A percentile compares a stretch with the other conserved stretches of the same genome.
Conservation (phyloP, 1,284 basidiomycete genomes). For the Tylopilus orsonianus region DNA sequence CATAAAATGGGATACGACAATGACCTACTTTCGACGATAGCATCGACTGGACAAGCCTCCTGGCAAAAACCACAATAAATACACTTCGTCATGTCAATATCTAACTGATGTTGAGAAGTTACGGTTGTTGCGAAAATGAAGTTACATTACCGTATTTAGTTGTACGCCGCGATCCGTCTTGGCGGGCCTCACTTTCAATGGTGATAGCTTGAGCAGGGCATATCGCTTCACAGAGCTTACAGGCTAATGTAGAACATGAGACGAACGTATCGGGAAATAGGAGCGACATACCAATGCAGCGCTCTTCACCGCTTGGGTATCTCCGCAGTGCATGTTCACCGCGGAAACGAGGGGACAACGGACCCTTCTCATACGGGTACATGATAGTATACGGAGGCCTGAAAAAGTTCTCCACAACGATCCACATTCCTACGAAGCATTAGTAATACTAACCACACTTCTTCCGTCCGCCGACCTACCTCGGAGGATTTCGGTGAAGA, state of each 20-base stretch:
- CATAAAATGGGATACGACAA: neutral
- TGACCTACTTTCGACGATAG: slow-evolving; percentile 94
- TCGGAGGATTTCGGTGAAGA: slow-evolving; percentile 97
- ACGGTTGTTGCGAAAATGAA: slow-evolving; percentile 20
- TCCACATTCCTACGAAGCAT: slow-evolving; percentile 84
- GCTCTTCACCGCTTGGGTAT: slow-evolving; percentile 98
- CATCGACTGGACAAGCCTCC: slow-evolving; percentile 99
- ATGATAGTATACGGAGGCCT: slow-evolving; percentile 98
- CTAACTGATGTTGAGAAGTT: slow-evolving; percentile 39
- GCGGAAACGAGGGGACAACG: slow-evolving; percentile 95
- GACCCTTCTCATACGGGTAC: slow-evolving; percentile 98
- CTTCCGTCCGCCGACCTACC: slow-evolving; percentile 51
- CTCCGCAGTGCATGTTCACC: slow-evolving; percentile 98
- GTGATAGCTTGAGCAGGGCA: slow-evolving; percentile 99
- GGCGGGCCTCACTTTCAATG: slow-evolving; percentile 95
- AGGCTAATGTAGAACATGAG: slow-evolving; percentile 56
- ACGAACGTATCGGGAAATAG: neutral
- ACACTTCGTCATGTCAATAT: slow-evolving; percentile 96
- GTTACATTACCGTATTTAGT: slow-evolving; percentile 82
- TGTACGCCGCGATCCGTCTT: slow-evolving; percentile 95
- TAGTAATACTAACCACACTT: neutral
- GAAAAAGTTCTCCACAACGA: slow-evolving; percentile 98
- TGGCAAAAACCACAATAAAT: slow-evolving; percentile 99
- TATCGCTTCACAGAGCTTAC: slow-evolving; percentile 99
- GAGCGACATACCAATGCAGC: slow-evolving; percentile 84